phyloP scores from a whole-genome alignment of 2,329 filamentous ascomycete species.

The Cladophialophora exuberans region DNA sequence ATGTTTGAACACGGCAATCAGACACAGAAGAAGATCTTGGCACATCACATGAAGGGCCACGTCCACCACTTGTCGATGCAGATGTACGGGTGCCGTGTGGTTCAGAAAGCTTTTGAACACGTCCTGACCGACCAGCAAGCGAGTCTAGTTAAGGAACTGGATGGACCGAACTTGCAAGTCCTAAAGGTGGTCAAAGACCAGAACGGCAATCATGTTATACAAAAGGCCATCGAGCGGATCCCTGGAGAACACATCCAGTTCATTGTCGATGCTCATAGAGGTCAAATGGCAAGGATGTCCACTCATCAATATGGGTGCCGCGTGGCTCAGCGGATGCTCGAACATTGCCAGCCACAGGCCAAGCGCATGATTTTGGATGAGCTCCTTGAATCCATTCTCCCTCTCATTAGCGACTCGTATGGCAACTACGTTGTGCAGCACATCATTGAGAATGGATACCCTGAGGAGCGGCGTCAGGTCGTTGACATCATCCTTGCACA shows the following conservation, averaged over 20 bases:
- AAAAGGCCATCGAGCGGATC: constrained; percentile 85
- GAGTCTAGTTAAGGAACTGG: constrained; percentile 79
- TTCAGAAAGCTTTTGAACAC: constrained; percentile 93
- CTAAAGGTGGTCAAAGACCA: constrained; percentile 79
- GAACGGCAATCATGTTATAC: constrained; percentile 95
- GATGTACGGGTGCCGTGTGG: constrained; percentile 92
- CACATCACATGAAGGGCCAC: constrained; percentile 84
- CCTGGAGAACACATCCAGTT: constrained; percentile 79
- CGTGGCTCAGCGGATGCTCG: constrained; percentile 89
- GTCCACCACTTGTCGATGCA: constrained; percentile 78
- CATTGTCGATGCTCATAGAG: constrained; percentile 78
- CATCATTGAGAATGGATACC: constrained; percentile 76
- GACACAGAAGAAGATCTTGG: constrained; percentile 84
- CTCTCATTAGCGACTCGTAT: constrained; percentile 81
- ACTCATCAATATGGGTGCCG: constrained; percentile 86
- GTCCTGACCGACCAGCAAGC: constrained; percentile 91
- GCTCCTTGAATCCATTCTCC: constrained; percentile 71
- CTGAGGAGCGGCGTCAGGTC: constrained; percentile 72
- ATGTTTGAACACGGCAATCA: constrained; percentile 96
- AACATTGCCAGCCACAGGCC: constrained; percentile 74
- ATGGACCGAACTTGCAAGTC: constrained; percentile 79
- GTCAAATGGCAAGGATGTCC: constrained; percentile 73
- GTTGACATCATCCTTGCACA: constrained; percentile 73
- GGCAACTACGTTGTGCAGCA: constrained; percentile 98
- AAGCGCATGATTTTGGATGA: constrained; percentile 75